Conservation (phyloP, 1,139 yeast species). For the Pichia sp. region DNA sequence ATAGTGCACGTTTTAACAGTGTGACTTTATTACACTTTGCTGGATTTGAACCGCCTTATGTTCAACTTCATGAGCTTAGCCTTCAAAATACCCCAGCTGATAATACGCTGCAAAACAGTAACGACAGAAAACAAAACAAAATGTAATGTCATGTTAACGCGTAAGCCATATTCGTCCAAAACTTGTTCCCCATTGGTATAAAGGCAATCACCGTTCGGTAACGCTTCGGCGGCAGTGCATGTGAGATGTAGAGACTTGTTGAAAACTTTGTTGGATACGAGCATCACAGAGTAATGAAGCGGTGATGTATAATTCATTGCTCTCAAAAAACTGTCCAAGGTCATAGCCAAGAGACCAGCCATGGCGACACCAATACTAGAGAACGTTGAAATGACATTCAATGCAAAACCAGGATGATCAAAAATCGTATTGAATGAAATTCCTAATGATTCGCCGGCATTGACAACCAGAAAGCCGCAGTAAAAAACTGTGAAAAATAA, state of each 20-base stretch:
- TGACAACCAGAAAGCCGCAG: slow-evolving; percentile 47
- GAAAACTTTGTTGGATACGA: slow-evolving; percentile 43
- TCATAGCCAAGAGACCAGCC: slow-evolving; percentile 82
- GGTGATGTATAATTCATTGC: slow-evolving; percentile 73
- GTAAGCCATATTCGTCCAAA: slow-evolving; percentile 36
- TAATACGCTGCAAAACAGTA: slow-evolving; percentile 30
- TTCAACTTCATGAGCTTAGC: slow-evolving; percentile 25
- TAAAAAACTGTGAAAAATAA: slow-evolving; percentile 64
- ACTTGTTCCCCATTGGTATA: slow-evolving; percentile 45
- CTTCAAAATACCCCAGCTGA: slow-evolving; percentile 31
- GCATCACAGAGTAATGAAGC: slow-evolving; percentile 58
- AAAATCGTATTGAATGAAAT: slow-evolving; percentile 70
- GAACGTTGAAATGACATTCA: slow-evolving; percentile 58
- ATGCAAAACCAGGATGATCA: slow-evolving; percentile 71
- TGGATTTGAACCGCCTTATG: slow-evolving; percentile 6
- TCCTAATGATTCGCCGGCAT: slow-evolving; percentile 81
- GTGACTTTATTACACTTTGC: not conserved
- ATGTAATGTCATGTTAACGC: slow-evolving; percentile 25
- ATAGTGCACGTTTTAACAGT: no score
- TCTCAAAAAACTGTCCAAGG: slow-evolving; percentile 60
- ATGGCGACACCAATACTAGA: slow-evolving; percentile 66
- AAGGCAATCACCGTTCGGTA: slow-evolving; percentile 30
- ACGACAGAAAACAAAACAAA: slow-evolving; percentile 33
- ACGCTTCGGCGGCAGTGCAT: slow-evolving; percentile 30
- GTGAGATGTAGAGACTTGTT: slow-evolving; percentile 32